These are phyloP conservation scores for Melaleuca alternifolia DNA, from an alignment of 345 rosid genomes.

Conservation along the genomic window DNA sequence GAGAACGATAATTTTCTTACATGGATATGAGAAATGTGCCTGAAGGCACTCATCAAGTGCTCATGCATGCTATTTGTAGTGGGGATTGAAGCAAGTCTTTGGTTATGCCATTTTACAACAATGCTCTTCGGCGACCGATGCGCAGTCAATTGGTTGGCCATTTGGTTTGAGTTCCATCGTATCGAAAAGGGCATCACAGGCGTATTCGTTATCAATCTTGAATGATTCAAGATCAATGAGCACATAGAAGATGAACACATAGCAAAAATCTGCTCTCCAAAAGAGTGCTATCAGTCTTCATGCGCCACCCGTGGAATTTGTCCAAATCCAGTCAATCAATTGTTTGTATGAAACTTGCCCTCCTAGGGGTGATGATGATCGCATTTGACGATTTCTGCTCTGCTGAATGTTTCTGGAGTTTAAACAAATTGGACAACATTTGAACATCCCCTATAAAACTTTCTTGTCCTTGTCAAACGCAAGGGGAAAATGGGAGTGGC, in stretches of 20 bases:
- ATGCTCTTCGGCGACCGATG: background rate
- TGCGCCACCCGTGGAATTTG: background rate
- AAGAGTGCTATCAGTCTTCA: background rate
- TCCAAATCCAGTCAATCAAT: background rate
- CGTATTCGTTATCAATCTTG: background rate
- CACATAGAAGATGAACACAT: background rate
- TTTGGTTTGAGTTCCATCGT: background rate
- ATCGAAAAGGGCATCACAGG: background rate
- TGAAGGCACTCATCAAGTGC: background rate
- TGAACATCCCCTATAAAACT: background rate
- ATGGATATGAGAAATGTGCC: background rate
- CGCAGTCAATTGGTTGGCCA: background rate
- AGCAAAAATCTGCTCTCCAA: background rate
- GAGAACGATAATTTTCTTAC: background rate
- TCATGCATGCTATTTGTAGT: background rate
- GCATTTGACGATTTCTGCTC: background rate
- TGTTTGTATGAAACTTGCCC: background rate
- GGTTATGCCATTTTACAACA: background rate
- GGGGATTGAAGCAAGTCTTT: background rate
- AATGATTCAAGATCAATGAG: background rate
- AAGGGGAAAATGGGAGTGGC: background rate
- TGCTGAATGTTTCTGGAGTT: background rate
- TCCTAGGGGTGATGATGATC: background rate
- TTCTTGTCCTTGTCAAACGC: background rate
- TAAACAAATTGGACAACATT: background rate